These are phyloP conservation scores for Calocybe indica DNA, from an alignment of 768 basidiomycete species.

Conservation along the genomic window DNA sequence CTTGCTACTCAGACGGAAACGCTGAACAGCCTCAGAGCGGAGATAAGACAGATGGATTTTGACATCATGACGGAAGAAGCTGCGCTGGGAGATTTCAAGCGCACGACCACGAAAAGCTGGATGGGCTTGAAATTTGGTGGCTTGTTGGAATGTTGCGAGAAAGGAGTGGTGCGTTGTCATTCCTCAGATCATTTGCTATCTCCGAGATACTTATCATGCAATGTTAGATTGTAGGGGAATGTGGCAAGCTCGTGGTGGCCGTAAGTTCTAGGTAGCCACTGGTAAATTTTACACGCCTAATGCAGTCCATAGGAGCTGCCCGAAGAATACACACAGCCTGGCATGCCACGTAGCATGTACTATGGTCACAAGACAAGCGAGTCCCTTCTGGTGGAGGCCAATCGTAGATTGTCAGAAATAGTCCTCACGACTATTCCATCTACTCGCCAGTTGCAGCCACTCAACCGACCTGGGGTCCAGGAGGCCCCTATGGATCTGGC, in stretches of 20 bases:
- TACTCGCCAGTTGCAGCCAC: conserved; percentile 1
- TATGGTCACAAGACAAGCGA: conserved; percentile 59
- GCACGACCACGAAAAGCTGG: conserved; percentile 58
- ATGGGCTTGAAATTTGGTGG: conserved; percentile 88
- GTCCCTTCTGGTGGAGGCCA: conserved; percentile 56
- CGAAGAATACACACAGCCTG: conserved; percentile 75
- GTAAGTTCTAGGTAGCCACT: conserved; percentile 18
- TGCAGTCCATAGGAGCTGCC: conserved; percentile 58
- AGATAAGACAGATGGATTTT: conserved; percentile 73
- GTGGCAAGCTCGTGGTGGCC: conserved; percentile 45
- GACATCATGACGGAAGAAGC: conserved; percentile 85
- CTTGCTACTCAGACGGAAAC: conserved; percentile 65
- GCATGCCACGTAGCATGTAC: conserved; percentile 70
- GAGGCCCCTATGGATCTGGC: neutral
- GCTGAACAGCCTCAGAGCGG: conserved; percentile 63
- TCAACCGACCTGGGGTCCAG: conserved; percentile 1
- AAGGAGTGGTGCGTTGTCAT: conserved; percentile 44
- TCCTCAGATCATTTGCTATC: neutral
- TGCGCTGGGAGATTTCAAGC: conserved; percentile 76
- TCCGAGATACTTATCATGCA: neutral
- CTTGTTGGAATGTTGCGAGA: conserved; percentile 78
- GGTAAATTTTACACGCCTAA: neutral
- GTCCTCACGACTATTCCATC: conserved; percentile 35
- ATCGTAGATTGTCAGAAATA: conserved; percentile 48
- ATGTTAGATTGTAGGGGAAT: conserved; percentile 45